These are phyloP conservation scores for Zygosaccharomyces gambellarensis DNA, from an alignment of 805 yeast species.

Conservation along the genomic window DNA sequence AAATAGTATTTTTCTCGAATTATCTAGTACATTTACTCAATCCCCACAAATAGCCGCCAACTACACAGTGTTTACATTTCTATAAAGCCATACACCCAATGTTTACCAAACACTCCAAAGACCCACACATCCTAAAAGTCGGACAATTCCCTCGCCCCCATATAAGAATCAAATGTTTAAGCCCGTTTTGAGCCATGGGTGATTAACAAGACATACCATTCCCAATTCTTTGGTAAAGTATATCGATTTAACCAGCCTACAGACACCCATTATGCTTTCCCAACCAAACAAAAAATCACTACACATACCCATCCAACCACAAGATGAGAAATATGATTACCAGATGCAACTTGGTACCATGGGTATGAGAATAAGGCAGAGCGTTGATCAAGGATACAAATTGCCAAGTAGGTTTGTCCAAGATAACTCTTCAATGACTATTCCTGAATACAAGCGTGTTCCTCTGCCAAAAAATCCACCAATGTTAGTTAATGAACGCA, in stretches of 20 bases:
- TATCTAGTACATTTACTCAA: too few relatives aligned
- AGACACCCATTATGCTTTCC: constrained; percentile 20
- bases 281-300: constrained; percentile 34
- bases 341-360: constrained; percentile 45
- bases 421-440: constrained; percentile 24
- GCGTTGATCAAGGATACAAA: constrained; percentile 57
- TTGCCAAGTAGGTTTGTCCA: constrained; percentile 16
- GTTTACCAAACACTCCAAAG: not conserved
- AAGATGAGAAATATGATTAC: constrained; percentile 23
- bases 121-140: not conserved
- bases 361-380: constrained; percentile 69
- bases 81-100: not conserved
- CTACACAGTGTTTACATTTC: not conserved
- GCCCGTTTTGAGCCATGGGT: not conserved
- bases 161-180: constrained; percentile 1
- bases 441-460: constrained; percentile 34
- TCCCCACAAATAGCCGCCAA: not conserved
- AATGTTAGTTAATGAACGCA: constrained; percentile 32
- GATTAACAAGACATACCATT: not conserved
- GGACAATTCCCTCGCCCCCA: not conserved
- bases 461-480: constrained; percentile 34
- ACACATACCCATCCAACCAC: constrained; percentile 24
- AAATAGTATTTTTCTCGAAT: too few relatives aligned
- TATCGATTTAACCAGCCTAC: too few relatives aligned
- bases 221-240: too few relatives aligned